A percentile compares a stretch with the other conserved stretches of the same genome.
These are phyloP conservation scores for Rhinocladiella similis DNA, from an alignment of 2,329 filamentous ascomycete species.

Conservation along the genomic window DNA sequence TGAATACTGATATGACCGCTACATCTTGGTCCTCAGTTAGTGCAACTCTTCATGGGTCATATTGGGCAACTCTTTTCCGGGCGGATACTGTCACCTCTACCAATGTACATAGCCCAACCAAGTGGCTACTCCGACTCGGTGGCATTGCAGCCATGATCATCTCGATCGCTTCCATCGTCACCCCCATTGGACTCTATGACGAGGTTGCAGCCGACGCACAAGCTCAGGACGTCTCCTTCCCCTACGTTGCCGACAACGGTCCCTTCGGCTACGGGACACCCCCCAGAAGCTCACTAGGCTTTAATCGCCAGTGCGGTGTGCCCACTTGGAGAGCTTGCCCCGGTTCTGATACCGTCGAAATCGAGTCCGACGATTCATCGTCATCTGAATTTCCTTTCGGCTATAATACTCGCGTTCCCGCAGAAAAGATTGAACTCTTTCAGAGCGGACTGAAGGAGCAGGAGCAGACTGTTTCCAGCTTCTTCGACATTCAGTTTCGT, in stretches of 20 bases:
- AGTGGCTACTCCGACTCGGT: conserved; percentile 26
- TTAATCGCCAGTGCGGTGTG: conserved; percentile 36
- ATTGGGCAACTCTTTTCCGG: conserved; percentile 43
- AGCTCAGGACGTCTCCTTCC: conserved; percentile 33
- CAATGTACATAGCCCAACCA: neutral
- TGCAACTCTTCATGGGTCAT: conserved; percentile 40
- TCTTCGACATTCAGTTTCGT: conserved; percentile 46
- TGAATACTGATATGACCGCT: conserved; percentile 39
- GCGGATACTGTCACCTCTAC: conserved; percentile 26
- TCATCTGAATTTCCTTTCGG: neutral
- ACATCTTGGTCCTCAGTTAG: conserved; percentile 43
- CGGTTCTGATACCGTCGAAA: conserved; percentile 26
- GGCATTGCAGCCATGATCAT: conserved; percentile 36
- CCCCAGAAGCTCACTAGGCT: conserved; percentile 33
- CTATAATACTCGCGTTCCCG: conserved; percentile 36
- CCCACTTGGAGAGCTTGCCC: conserved; percentile 29
- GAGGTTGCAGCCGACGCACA: conserved; percentile 31
- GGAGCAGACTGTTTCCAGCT: conserved; percentile 40
- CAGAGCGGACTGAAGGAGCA: conserved; percentile 38
- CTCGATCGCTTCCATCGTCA: conserved; percentile 46
- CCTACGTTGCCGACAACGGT: conserved; percentile 40
- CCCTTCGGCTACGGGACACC: conserved; percentile 44
- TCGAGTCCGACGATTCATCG: conserved; percentile 30
- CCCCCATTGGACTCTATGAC: conserved; percentile 50
- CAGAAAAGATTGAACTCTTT: conserved; percentile 37